These are phyloP conservation scores for Flammula alnicola DNA, from an alignment of 1,284 basidiomycete species.

Conservation along the genomic window DNA sequence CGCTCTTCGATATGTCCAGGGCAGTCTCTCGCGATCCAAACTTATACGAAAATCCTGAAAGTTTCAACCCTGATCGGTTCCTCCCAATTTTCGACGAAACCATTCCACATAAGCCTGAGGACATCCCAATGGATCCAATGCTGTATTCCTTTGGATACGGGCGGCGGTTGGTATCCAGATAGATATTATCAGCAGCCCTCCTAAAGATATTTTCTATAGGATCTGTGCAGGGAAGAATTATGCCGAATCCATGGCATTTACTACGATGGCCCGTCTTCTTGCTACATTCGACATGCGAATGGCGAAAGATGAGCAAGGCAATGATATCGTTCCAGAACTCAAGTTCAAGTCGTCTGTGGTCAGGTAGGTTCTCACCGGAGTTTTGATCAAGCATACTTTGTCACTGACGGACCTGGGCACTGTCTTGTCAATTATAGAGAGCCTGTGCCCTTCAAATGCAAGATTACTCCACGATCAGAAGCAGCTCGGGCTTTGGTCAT, in stretches of 20 bases:
- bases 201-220: neutral
- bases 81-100: constrained; percentile 24
- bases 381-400: neutral
- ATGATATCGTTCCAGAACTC: neutral
- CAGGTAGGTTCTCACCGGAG: too few species aligned
- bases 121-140: too few species aligned
- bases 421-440: neutral
- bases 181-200: too few species aligned
- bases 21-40: constrained; percentile 35
- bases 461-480: neutral
- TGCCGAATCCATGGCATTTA: neutral
- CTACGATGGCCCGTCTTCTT: neutral
- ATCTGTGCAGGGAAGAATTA: constrained; percentile 1
- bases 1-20: constrained; percentile 21
- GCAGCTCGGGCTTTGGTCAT: too few species aligned
- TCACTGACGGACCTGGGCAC: neutral
- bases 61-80: constrained; percentile 36
- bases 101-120: constrained; percentile 14
- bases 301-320: neutral
- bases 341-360: too few species aligned
- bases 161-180: constrained; percentile 19
- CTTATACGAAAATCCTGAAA: constrained; percentile 30
- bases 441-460: neutral
- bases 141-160: constrained; percentile 26
- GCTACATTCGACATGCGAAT: neutral